Base-by-base conservation (phyloP, 208 protist species). In the Trypanosomatidae sp. region DNA sequence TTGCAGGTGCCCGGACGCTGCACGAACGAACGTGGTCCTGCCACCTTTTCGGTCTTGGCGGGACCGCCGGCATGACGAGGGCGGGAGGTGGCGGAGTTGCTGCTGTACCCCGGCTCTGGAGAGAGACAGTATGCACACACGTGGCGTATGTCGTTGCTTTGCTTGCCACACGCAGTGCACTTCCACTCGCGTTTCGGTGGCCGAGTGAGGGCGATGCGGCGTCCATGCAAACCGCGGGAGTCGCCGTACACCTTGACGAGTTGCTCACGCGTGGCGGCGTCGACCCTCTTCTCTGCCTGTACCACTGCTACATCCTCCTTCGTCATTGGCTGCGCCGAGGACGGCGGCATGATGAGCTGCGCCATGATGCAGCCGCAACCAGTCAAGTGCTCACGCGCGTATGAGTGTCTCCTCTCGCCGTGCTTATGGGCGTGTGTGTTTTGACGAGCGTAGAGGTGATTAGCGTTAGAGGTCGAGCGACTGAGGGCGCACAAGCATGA, bases 41-140 rank as follows among this genome's bases (percentile, higher is more conserved):
- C 46, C 28, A 39, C 43, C 3, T 9, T 33, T 4, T 25, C 43
- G 13, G 17, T 28, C 28, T 25, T 25, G 7, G 55, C 30, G 52
- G 22, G 8, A 25, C 60, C 22, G 60, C 39, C 39, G 60, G 19
- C 22, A 47, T 65, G 6, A 47, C 60, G 60, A 44, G 60, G 9
- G 46, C 19, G n/a, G 36, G 60, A 10, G 6, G 43, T 50, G 4
- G 39, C 60, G 1, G 9, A 30, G 44, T 46, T 39, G 17, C 10
- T 44, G 25, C 12, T 47, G 50, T 55, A 75, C 62, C 73, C 71
- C 17, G 80, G 80, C 79, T 90, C 83, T 2, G 77, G 73, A 2
- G 52, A 33, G 9, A 92, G 76, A 56, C 88, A 92, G 59, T 46
- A 59, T 7, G 71, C 85, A 59, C 88, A 92, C 36, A 92, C 77